Conservation (phyloP, 2,329 filamentous ascomycete species). For the Botrytis paeoniae region DNA sequence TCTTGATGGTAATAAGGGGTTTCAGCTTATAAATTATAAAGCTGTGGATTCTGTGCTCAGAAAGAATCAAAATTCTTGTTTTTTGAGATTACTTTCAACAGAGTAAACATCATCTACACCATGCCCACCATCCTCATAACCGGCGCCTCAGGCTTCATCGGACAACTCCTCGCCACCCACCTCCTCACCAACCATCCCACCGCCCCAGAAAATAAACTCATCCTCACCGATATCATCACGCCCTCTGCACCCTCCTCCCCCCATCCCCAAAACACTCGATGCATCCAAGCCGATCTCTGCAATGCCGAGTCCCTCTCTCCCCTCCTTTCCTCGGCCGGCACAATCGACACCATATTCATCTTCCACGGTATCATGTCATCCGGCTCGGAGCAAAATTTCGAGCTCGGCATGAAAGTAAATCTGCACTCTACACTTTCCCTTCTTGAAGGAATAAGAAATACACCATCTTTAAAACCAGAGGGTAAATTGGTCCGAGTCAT, state of each 20-base stretch:
- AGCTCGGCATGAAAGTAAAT: constrained; percentile 55
- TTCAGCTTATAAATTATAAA: not conserved
- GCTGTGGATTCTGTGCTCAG: not conserved
- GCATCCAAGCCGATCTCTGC: constrained; percentile 39
- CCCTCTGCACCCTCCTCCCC: constrained; percentile 50
- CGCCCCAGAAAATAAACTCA: constrained; percentile 43
- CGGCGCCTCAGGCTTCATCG: constrained; percentile 62
- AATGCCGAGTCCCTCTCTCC: constrained; percentile 34
- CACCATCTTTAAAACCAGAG: constrained; percentile 29
- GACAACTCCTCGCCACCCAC: constrained; percentile 56
- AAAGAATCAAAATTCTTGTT: not conserved
- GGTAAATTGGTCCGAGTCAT: constrained; percentile 48
- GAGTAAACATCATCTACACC: not conserved
- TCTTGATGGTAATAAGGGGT: not conserved
- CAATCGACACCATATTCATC: constrained; percentile 51
- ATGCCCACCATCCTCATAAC: constrained; percentile 55
- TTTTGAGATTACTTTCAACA: not conserved
- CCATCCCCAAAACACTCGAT: constrained; percentile 33
- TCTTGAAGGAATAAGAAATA: constrained; percentile 49
- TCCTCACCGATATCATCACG: constrained; percentile 55
- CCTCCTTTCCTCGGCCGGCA: constrained; percentile 34
- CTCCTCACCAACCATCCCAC: constrained; percentile 48
- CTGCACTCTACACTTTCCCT: constrained; percentile 54
- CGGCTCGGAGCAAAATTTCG: constrained; percentile 57
- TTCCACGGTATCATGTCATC: constrained; percentile 65